Evolutionary conservation across 2,329 filamentous ascomycete species (phyloP), one percentile per base, ranked within the genome.

Genomic region (Pyrenochaeta sp.): DNA sequence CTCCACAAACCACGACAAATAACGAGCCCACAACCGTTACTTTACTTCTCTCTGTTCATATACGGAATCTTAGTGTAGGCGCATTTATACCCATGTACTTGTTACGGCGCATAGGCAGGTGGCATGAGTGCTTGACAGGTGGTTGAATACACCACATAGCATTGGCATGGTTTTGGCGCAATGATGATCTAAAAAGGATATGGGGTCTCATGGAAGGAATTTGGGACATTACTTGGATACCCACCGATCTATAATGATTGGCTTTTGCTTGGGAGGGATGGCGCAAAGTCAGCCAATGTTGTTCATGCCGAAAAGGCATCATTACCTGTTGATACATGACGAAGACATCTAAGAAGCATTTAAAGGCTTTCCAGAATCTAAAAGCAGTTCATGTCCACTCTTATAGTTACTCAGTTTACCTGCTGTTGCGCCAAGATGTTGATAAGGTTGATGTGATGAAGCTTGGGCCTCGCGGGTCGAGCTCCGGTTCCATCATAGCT

Each of bases 1-100:
- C 55, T 61, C 56, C 30, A 73, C 65, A 25, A 69, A 74, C 52
- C 72, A 75, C 58, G 65, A 76, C 56, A 69, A 71, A 58, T 76
- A 73, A 68, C 44, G 36, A 32, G 46, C 22, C 9, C 15, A 34
- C 27, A 34, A 25, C 36, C 25, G 34, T n/a, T 34, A 51, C 49
- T 46, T 56, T 49, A 48, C 58, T 61, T 61, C 59, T 69, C 58
- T 67, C 52, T 63, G 60, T 68, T 64, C 59, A 62, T 68, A 61
- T 67, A 60, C 59, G 50, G 54, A 63, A 57, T 50, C 59, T 59
- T 24, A 49, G 50, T 65, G 62, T 62, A 53, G 54, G 57, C 61
- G 64, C 61, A 55, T 66, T 63, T 71, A 69, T 67, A 69, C 65
- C 67, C 53, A 62, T 42, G 44, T 62, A 40, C 55, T 67, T 63